Evolutionary conservation across 2,329 filamentous ascomycete genomes (phyloP).

Genomic region (Chalara sp.): DNA sequence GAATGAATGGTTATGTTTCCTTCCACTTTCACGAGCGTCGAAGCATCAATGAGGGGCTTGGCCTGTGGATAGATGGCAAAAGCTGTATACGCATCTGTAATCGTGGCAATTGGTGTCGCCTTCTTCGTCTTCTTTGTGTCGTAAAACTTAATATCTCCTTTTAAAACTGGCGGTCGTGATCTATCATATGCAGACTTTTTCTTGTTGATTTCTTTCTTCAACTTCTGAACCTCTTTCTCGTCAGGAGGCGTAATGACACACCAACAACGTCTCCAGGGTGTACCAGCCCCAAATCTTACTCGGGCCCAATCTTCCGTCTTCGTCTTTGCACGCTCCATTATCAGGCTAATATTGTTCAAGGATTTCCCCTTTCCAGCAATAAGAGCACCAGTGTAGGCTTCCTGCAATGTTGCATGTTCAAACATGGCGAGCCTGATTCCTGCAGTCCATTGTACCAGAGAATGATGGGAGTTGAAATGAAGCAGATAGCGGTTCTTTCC

Average conservation of each 20-base stretch:
- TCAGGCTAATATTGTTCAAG: conserved; percentile 82
- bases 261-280: conserved; percentile 95
- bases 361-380: conserved; percentile 90
- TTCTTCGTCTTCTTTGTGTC: conserved; percentile 89
- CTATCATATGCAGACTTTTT: conserved; percentile 79
- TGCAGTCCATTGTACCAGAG: conserved; percentile 91
- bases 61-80: conserved; percentile 96
- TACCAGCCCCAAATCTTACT: conserved; percentile 90
- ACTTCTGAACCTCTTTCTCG: conserved; percentile 82
- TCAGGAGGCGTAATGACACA: conserved; percentile 89
- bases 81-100: conserved; percentile 83
- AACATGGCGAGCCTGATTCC: conserved; percentile 91
- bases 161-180: conserved; percentile 57
- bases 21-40: conserved; percentile 89
- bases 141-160: conserved; percentile 92
- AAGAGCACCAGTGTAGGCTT: conserved; percentile 92
- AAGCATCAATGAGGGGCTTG: conserved; percentile 88
- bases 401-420: conserved; percentile 86
- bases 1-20: conserved; percentile 84
- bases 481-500: conserved; percentile 92
- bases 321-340: conserved; percentile 75
- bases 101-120: conserved; percentile 79
- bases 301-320: conserved; percentile 89
- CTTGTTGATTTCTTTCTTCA: conserved; percentile 77
- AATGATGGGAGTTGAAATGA: conserved; percentile 93